Evolutionary conservation across 208 protist species (phyloP).

Genomic region (Leishmania mexicana): DNA sequence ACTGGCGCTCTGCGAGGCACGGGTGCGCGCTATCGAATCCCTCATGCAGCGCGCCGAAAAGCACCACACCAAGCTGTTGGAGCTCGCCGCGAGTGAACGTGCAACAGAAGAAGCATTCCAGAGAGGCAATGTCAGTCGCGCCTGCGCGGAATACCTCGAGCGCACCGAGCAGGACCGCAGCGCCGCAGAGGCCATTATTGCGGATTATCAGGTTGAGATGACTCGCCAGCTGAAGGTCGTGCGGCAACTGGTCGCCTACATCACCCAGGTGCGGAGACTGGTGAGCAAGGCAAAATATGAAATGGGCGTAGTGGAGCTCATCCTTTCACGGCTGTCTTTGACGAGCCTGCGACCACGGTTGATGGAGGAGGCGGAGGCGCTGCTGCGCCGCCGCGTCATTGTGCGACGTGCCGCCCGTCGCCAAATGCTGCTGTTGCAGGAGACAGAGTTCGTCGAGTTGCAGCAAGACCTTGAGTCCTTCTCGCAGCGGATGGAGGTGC

Average conservation of each 20-base stretch:
- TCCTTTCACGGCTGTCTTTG: slow-evolving; percentile 21
- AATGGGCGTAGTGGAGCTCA: slow-evolving; percentile 20
- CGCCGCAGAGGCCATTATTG: slow-evolving; percentile 16
- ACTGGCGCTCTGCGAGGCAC: slow-evolving; percentile 19
- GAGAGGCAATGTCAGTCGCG: background rate
- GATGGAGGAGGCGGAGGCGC: slow-evolving; percentile 22
- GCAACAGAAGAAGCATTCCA: slow-evolving; percentile 8
- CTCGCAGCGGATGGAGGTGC: slow-evolving; percentile 21
- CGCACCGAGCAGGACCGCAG: slow-evolving; percentile 17
- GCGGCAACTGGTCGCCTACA: slow-evolving; percentile 25
- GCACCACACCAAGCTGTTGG: slow-evolving; percentile 14
- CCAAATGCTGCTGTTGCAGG: slow-evolving; percentile 27
- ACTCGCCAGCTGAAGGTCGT: slow-evolving; percentile 27
- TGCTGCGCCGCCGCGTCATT: slow-evolving; percentile 29
- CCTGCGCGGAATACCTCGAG: slow-evolving; percentile 13
- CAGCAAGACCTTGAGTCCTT: slow-evolving; percentile 23
- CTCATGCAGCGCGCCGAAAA: slow-evolving; percentile 17
- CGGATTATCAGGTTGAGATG: slow-evolving; percentile 28
- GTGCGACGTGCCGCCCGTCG: slow-evolving; percentile 25
- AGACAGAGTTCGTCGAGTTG: slow-evolving; percentile 27
- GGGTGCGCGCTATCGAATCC: slow-evolving; percentile 4
- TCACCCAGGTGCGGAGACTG: slow-evolving; percentile 25
- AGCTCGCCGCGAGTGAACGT: slow-evolving; percentile 8
- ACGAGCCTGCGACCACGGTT: slow-evolving; percentile 15
- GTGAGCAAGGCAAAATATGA: slow-evolving; percentile 23